Base-by-base conservation (phyloP, 1,139 yeast genomes). In the Taphrina deformans region DNA sequence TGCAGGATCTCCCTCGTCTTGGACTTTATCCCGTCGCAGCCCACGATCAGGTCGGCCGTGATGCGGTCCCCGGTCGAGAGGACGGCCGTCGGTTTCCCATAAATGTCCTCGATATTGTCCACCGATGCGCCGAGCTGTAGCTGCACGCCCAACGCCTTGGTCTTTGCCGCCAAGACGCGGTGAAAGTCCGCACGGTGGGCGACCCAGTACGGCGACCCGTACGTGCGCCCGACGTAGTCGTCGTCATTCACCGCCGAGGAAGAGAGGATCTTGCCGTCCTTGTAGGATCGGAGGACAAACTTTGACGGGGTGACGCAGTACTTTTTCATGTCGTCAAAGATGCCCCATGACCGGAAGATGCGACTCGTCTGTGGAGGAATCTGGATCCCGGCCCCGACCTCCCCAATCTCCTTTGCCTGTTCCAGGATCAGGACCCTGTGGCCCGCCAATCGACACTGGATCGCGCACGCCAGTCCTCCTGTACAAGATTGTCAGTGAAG, bases 301-400 rank as follows among this genome's bases (percentile, higher is more conserved):
- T 69, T 70, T 18, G 69, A 69, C 1, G 79, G 79, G 48, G 69
- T 67, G 55, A 74, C 74, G 46, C 72, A 65, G 21, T 65, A 55
- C 1, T 66, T 67, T 40, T 70, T 71, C 14, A 77, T 69, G 27
- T 71, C 67, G 58, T 73, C 71, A 65, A 68, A 65, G 55, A 74
- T 70, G 3, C 78, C 78, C 68, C 73, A 70, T n/a, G 71, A 67
- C 55, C 71, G 69, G 29, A 75, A 67, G 31, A 76, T 70, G 33
- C 73, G 69, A 24, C 73, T 68, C n/a, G 77, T 72, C 48, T 75
- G 75, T 16, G 78, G 78, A 6, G 78, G 78, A 33, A 75, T 72
- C 69, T 76, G 78, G 59, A 76, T 75, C 29, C 78, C 78, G 9
- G 79, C 80, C 12, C 80, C 80, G 10, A 78, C 78, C 69, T 78